Evolutionary conservation across 148 eudicot species (phyloP), one percentile per base, ranked within the genome.

Genomic region (Vaccinium corymbosum): DNA sequence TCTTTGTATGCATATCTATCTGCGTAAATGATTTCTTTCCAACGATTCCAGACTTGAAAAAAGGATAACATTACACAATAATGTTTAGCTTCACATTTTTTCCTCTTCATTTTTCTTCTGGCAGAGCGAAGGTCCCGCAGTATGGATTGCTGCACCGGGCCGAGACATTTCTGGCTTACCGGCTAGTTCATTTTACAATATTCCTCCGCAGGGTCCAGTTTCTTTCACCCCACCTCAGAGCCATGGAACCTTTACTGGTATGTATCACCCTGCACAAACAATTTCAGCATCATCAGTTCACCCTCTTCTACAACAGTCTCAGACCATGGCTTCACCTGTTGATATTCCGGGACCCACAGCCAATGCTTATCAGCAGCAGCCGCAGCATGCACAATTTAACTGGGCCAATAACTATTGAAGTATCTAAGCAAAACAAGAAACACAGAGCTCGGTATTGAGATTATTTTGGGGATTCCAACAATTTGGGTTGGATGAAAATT

Each of bases 401-500:
- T 95, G 98, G 98, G 93, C 95, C 10, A 93, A 88, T 85, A 95
- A 88, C 88, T 94, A 90, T 88, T 95, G 85, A 92, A 82, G 76
- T 79, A 79, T 29, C 25, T 66, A 85, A 82, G 86, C 81, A 74
- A 78, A 81, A 79, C 75, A 42, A 81, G 80, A 84, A 85, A 29
- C 71, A 79, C 32, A 83, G 83, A 81, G 73, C 89, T 80, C 81
- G 50, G 71, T 84, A 85, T 86, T 85, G 87, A 84, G 82, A 83
- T 79, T 72, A 83, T 83, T 84, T 61, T 70, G 82, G 78, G 86
- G 78, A 51, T 78, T 85, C 76, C 84, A 82, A 57, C 19, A 27
- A 55, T 68, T 72, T 86, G 82, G 74, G 86, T 56, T 78, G 71
- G 57, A 27, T 80, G 57, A 79, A 82, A 75, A 56, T 50, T 17